Percentiles rank a stretch among this genome's conserved stretches.
phyloP scores from a whole-genome alignment of 2,329 filamentous ascomycete genomes.

The Coniochaeta pulveracea region DNA sequence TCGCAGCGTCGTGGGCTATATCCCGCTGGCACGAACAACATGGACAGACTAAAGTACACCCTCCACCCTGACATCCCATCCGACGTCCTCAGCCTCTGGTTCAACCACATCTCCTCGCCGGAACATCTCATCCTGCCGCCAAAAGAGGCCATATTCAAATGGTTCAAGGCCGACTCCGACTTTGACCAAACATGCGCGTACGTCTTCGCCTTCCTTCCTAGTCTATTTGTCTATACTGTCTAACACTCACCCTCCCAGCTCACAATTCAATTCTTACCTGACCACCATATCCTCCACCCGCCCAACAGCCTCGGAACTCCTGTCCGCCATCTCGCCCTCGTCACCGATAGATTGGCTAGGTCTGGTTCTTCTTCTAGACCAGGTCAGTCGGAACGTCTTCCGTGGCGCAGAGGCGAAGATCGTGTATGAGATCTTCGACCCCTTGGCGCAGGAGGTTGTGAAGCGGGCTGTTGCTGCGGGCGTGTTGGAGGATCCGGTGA shows the following conservation, averaged over 20 bases:
- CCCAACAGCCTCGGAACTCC: not conserved
- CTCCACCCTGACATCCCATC: too few relatives aligned
- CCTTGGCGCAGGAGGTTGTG: conserved; percentile 25
- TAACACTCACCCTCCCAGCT: conserved; percentile 1
- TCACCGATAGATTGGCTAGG: conserved; percentile 20
- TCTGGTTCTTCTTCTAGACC: conserved; percentile 38
- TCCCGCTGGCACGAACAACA: too few relatives aligned
- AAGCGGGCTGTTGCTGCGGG: conserved; percentile 14
- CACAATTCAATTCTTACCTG: conserved; percentile 7
- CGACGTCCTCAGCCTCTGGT: conserved; percentile 4
- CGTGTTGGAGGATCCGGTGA: conserved; percentile 9
- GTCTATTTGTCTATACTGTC: not conserved
- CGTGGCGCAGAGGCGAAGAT: conserved; percentile 26
- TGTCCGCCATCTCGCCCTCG: conserved; percentile 8
- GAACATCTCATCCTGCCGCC: conserved; percentile 6
- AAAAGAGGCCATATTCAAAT: conserved; percentile 5
- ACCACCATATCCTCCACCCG: conserved; percentile 4
- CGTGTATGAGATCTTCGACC: conserved; percentile 38
- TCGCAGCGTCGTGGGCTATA: too few relatives aligned
- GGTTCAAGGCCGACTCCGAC: conserved; percentile 9
- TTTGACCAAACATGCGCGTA: conserved; percentile 12
- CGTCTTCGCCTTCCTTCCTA: not conserved
- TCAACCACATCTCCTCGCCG: conserved; percentile 1
- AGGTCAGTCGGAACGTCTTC: conserved; percentile 40
- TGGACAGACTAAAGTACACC: too few relatives aligned